Base-by-base conservation (phyloP, 805 yeast species). In the Monosporozyma unispora region DNA sequence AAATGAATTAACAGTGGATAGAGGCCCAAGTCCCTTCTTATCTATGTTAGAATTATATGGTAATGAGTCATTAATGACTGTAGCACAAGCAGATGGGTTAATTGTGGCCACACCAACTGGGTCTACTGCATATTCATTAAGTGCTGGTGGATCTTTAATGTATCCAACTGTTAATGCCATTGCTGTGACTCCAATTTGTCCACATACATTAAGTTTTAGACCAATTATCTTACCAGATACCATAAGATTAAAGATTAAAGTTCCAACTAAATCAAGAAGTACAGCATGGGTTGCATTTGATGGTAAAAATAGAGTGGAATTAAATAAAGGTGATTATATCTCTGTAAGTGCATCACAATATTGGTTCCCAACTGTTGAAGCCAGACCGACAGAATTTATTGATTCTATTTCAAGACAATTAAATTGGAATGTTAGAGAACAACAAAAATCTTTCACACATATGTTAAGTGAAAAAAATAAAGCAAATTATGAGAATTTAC, bases 281-380 rank as follows among this genome's bases (percentile, higher is more conserved):
- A 87, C 96, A 0, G 97, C 98, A 0, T 93, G 96, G 95, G 95
- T 95, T 1, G 83, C 96, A 1, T 93, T 93, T 63, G 99, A 93
- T 67, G 99, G 99, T 11, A 82, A 93, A 57, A 81, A 82, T 21
- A 72, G 98, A 40, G 83, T 88, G 3, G 96, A 93, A 63, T 69
- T 93, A 44, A 67, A 71, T 31, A 80, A 79, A 49, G 97, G 98
- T 8, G 93, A 88, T 63, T 89, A 87, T 58, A 86, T 93, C 31
- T 79, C 89, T 0, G 78, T 93, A 14, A 79, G 80, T 38, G 96
- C 96, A 0, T 82, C 93, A 44, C 87, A 89, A 27, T 91, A 78
- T 68, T 95, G 96, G 21, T 93, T 93, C 72, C 99, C 99, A 4
- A 89, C 96, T 1, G 93, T 93, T 3, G 78, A 81, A 54, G 76